Conservation (phyloP, 2,329 filamentous ascomycete species). For the Tolypocladium album region DNA sequence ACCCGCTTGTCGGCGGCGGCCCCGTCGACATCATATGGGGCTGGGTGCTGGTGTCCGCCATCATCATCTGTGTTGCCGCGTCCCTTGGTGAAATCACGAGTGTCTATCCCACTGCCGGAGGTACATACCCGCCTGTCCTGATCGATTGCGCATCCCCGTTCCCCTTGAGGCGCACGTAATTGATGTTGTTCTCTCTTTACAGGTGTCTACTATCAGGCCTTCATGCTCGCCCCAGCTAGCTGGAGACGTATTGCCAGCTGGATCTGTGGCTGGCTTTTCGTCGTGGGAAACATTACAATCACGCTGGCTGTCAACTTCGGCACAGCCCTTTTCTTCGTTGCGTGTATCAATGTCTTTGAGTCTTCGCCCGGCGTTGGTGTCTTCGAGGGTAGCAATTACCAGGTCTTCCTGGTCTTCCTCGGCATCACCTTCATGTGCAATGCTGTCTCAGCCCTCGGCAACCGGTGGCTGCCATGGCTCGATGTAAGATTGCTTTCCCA, state of each 20-base stretch:
- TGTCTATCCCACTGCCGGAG: conserved; percentile 66
- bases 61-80: conserved; percentile 60
- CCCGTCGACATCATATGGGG: conserved; percentile 64
- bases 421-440: conserved; percentile 56
- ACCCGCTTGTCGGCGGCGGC: conserved; percentile 56
- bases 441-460: conserved; percentile 54
- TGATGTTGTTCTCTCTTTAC: conserved; percentile 7
- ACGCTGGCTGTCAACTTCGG: conserved; percentile 77
- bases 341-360: conserved; percentile 45
- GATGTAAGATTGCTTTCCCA: conserved; percentile 44
- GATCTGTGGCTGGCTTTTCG: conserved; percentile 67
- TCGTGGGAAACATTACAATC: conserved; percentile 73
- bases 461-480: conserved; percentile 54
- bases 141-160: neutral
- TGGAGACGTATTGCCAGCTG: conserved; percentile 57
- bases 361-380: conserved; percentile 29
- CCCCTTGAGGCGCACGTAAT: conserved; percentile 6
- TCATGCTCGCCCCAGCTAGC: conserved; percentile 54
- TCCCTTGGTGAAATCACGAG: conserved; percentile 66
- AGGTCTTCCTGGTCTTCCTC: conserved; percentile 62
- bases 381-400: conserved; percentile 44
- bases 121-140: conserved; percentile 20
- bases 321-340: conserved; percentile 53
- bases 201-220: conserved; percentile 66
- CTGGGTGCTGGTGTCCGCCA: conserved; percentile 56